Evolutionary conservation across 176 grass and related monocot species (phyloP), one percentile per base, ranked within the genome.

Genomic region (Zoysia japonica): DNA sequence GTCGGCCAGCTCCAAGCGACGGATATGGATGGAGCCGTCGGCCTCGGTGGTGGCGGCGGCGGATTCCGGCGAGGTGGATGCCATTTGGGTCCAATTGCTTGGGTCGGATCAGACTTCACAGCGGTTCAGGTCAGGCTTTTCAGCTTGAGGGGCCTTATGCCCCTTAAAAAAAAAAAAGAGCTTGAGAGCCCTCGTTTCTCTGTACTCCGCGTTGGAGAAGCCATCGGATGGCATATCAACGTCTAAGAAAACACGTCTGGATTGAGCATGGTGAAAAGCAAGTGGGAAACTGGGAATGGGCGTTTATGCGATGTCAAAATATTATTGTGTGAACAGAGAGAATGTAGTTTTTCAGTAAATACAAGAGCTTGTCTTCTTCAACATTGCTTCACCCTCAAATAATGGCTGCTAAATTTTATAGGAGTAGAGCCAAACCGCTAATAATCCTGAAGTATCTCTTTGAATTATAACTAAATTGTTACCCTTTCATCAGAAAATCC

Each of bases 1-100:
- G 75, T 97, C 93, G 1, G 86, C 70, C 14, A 84, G 11, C 85
- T 97, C 86, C 17, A 97, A 78, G 49, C 87, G 91, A 46, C 93
- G 93, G 63, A 93, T 82, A 45, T 41, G 55, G 40, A 91, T 11
- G 38, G 81, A 35, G 4, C 46, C 72, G 16, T 68, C 63, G 11
- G 51, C 68, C 35, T 79, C 80, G 2, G 19, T 47, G 56, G 50
- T 76, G 51, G 56, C 84, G 62, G n/a, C 37, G 46, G 57, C 12
- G 49, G 72, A 45, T 61, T 89, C 77, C 82, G 82, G 82, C 43
- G 82, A 85, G 65, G 72, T 52, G 49, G 87, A 81, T 77, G 78
- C 66, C 87, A 89, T 89, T 63, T 77, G 82, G 78, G 65, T 51
- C 47, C 9, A 59, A 49, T 53, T 61, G 66, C 57, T 83, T 59